Evolutionary conservation across 1,284 basidiomycete genomes (phyloP).

Genomic region (Sporisorium exsertum): DNA sequence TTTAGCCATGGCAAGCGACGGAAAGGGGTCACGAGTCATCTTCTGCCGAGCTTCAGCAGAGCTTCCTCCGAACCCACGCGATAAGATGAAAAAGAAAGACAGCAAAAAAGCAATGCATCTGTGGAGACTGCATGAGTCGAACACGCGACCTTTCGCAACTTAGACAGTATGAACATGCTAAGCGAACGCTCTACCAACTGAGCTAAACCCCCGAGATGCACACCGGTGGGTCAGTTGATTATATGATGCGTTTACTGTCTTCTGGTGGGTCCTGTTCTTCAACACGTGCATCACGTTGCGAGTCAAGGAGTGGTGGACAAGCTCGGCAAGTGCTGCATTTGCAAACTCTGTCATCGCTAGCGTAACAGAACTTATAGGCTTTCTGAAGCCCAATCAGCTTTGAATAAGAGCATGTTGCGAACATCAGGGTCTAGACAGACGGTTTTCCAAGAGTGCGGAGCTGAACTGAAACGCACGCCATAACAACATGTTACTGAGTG

Average conservation of each 20-base stretch:
- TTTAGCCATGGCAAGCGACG: slow-evolving; percentile 14
- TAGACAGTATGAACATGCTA: slow-evolving; percentile 39
- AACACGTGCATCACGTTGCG: slow-evolving; percentile 1
- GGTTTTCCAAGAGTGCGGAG: too few species aligned
- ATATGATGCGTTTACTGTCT: too few species aligned
- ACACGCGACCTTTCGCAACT: slow-evolving; percentile 59
- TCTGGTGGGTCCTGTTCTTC: too few species aligned
- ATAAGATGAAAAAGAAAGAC: not conserved
- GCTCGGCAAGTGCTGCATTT: not conserved
- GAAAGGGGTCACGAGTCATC: slow-evolving; percentile 24
- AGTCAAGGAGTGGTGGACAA: not conserved
- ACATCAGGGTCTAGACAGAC: too few species aligned
- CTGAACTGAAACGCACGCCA: too few species aligned
- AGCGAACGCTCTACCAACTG: slow-evolving; percentile 62
- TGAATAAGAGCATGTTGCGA: too few species aligned
- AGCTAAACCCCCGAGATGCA: slow-evolving; percentile 50
- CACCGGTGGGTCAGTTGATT: too few species aligned
- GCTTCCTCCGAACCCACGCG: not conserved
- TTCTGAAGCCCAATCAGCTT: too few species aligned
- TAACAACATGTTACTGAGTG: too few species aligned
- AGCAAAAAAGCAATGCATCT: slow-evolving; percentile 1
- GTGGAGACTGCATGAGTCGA: slow-evolving; percentile 60
- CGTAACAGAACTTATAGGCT: not conserved
- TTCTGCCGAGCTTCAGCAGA: slow-evolving; percentile 18
- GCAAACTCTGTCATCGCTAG: not conserved